These are phyloP conservation scores for Kalmanozyma brasiliensis DNA, from an alignment of 1,284 basidiomycete species.

Conservation along the genomic window DNA sequence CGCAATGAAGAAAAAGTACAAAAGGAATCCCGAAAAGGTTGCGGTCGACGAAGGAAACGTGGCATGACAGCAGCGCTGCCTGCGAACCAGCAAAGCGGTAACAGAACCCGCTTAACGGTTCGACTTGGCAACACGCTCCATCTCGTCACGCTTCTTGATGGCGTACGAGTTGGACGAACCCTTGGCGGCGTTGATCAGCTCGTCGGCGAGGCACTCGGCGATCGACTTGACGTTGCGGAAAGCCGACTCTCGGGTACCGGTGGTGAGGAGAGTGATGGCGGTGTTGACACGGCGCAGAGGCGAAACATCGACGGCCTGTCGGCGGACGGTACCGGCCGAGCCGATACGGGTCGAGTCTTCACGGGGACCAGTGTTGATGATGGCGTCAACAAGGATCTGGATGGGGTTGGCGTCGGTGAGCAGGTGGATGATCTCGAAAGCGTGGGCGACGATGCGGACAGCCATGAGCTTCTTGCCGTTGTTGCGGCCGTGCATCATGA, in stretches of 20 bases:
- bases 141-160: constrained; percentile 92
- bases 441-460: constrained; percentile 98
- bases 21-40: constrained; percentile 47
- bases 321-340: constrained; percentile 98
- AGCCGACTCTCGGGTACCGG: constrained; percentile 97
- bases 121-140: constrained; percentile 99
- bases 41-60: constrained; percentile 26
- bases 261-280: constrained; percentile 92
- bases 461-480: constrained; percentile 99
- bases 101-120: constrained; percentile 80
- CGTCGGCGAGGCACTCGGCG: constrained; percentile 93
- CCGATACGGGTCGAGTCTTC: constrained; percentile 99
- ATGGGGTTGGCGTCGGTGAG: constrained; percentile 99
- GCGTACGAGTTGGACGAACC: constrained; percentile 99
- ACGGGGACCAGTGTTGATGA: constrained; percentile 99
- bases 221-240: constrained; percentile 99
- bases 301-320: constrained; percentile 99
- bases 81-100: constrained; percentile 5
- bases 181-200: constrained; percentile 99
- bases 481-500: constrained; percentile 99
- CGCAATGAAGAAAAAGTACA: constrained; percentile 52
- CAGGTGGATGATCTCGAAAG: constrained; percentile 99
- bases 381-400: constrained; percentile 96
- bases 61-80: constrained; percentile 29
- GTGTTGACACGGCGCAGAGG: constrained; percentile 98